A percentile compares a stretch with the other conserved stretches of the same genome.
Conservation (phyloP, 2,329 filamentous ascomycete species). For the Aspergillus calidoustus region DNA sequence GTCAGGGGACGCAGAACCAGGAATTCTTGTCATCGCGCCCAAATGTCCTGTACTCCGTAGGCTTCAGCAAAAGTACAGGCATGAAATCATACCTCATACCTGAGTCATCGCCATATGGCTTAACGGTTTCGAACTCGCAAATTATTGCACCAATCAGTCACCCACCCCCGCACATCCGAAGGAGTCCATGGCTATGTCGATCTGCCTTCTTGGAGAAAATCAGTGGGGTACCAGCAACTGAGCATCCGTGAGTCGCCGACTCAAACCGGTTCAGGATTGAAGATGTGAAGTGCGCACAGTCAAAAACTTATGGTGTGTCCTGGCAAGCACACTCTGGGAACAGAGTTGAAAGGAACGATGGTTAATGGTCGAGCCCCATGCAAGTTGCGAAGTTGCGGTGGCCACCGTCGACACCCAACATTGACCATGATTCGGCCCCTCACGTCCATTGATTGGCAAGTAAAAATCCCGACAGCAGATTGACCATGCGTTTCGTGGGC, state of each 20-base stretch:
- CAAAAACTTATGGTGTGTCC: constrained; percentile 12
- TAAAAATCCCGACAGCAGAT: constrained; percentile 35
- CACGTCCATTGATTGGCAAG: constrained; percentile 31
- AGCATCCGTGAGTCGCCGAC: neutral
- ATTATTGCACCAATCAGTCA: constrained; percentile 36
- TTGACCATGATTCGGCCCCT: constrained; percentile 18
- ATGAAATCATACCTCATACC: constrained; percentile 21
- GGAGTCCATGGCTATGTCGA: constrained; percentile 33
- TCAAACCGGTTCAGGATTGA: neutral
- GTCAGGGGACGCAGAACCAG: neutral
- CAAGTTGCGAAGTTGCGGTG: constrained; percentile 23
- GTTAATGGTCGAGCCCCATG: constrained; percentile 1
- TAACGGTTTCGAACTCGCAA: constrained; percentile 29
- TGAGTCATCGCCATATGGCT: constrained; percentile 16
- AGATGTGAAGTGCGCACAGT: neutral
- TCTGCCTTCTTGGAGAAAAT: constrained; percentile 23
- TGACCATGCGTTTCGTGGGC: constrained; percentile 25
- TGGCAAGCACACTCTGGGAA: constrained; percentile 13
- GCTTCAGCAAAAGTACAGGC: constrained; percentile 1
- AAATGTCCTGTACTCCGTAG: neutral
- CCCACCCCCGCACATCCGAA: constrained; percentile 28
- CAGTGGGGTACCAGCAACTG: constrained; percentile 4
- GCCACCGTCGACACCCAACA: constrained; percentile 30
- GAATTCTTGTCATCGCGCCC: neutral
- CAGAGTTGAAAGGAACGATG: constrained; percentile 10